Evolutionary conservation across 306 rosid genomes (phyloP).

Genomic region (Cicer chorassanicum): DNA sequence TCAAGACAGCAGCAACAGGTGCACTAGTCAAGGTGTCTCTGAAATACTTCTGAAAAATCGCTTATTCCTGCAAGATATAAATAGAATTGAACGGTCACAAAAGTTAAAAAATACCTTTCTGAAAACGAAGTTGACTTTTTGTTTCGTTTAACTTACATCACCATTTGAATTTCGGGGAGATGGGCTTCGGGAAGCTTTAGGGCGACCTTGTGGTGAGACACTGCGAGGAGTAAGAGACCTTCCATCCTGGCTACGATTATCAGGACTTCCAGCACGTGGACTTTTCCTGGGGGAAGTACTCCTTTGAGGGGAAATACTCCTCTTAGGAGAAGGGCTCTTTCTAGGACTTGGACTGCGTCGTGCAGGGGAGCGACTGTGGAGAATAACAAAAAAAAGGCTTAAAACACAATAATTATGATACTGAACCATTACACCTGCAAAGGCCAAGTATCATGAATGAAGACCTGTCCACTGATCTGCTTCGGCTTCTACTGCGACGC

Average conservation of each 20-base stretch:
- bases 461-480: constrained; percentile 76
- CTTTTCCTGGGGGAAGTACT: constrained; percentile 60
- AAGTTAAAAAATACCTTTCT: not conserved
- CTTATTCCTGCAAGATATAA: constrained; percentile 56
- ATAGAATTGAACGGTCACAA: constrained; percentile 23
- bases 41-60: constrained; percentile 23
- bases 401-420: not conserved
- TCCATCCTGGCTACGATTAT: constrained; percentile 54
- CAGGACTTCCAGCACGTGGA: constrained; percentile 64
- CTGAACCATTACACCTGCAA: not conserved
- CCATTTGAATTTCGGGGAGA: constrained; percentile 64
- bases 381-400: constrained; percentile 4
- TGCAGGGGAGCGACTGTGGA: constrained; percentile 66
- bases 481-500: constrained; percentile 58
- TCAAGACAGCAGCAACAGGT: constrained; percentile 58
- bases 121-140: not conserved
- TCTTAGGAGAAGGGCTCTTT: constrained; percentile 59
- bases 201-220: constrained; percentile 62
- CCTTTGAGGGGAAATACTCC: constrained; percentile 61
- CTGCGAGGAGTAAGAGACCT: constrained; percentile 62
- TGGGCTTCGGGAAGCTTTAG: constrained; percentile 61
- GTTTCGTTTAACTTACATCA: constrained; percentile 62
- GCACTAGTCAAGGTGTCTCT: constrained; percentile 41
- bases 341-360: constrained; percentile 64
- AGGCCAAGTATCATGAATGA: not conserved